Evolutionary conservation across 2,329 filamentous ascomycete species (phyloP).

Genomic region (Podosphaera leucotricha): DNA sequence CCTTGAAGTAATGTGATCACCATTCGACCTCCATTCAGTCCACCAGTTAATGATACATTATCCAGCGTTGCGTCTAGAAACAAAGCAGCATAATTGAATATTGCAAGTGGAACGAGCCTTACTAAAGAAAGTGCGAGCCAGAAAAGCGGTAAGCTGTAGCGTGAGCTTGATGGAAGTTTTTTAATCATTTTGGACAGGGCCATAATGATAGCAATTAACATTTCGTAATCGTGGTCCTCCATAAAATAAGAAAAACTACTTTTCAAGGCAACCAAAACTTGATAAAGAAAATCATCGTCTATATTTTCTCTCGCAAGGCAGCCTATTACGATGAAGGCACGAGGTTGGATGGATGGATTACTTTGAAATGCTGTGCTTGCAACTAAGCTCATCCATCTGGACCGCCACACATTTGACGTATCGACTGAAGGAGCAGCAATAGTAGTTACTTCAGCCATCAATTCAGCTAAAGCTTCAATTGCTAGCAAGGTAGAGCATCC

Average conservation of each 20-base stretch:
- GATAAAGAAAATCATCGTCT: conserved; percentile 46
- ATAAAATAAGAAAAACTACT: conserved; percentile 40
- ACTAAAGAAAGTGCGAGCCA: conserved; percentile 46
- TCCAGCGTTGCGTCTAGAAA: conserved; percentile 40
- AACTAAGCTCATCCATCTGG: conserved; percentile 50
- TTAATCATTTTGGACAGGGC: conserved; percentile 48
- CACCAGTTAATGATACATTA: conserved; percentile 37
- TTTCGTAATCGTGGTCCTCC: conserved; percentile 39
- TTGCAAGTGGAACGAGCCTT: conserved; percentile 33
- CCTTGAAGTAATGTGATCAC: conserved; percentile 36
- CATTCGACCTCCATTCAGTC: conserved; percentile 35
- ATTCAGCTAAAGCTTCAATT: conserved; percentile 35
- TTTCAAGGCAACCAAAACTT: conserved; percentile 43
- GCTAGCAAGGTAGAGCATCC: conserved; percentile 18
- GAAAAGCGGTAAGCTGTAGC: conserved; percentile 45
- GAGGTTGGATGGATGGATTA: conserved; percentile 45
- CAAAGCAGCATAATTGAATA: conserved; percentile 42
- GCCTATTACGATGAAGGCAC: conserved; percentile 48
- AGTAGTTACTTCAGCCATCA: conserved; percentile 39
- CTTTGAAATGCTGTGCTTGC: conserved; percentile 51
- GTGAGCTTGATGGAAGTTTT: conserved; percentile 40
- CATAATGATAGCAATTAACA: conserved; percentile 44
- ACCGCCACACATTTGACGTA: conserved; percentile 43
- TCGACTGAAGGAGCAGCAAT: conserved; percentile 40
- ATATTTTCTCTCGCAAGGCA: conserved; percentile 48